A percentile compares a stretch with the other conserved stretches of the same genome.
Evolutionary conservation across 495 filamentous ascomycete species (phyloP).

Genomic region (Hypoxylon trugodes): DNA sequence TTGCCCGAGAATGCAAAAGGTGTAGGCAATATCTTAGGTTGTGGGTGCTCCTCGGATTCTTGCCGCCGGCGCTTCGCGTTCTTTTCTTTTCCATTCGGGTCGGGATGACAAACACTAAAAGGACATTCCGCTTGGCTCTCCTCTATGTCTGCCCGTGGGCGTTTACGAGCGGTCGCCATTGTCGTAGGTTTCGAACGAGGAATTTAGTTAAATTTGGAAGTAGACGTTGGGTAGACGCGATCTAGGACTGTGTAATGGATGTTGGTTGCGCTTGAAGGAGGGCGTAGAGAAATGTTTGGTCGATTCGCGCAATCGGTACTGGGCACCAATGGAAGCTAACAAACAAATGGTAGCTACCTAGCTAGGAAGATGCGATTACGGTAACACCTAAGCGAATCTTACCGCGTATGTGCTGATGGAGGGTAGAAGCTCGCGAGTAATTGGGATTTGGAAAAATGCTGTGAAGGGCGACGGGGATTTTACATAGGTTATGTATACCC

Average conservation of each 20-base stretch:
- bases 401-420: not conserved
- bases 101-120: slow-evolving; percentile 42
- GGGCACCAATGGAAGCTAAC: slow-evolving; percentile 6
- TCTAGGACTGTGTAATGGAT: not conserved
- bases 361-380: not conserved
- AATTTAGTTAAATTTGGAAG: not conserved
- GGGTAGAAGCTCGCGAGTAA: slow-evolving; percentile 11
- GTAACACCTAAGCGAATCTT: slow-evolving; percentile 2
- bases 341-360: not conserved
- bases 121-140: slow-evolving; percentile 53
- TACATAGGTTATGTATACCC: no score
- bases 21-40: slow-evolving; percentile 46
- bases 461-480: no score
- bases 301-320: slow-evolving; percentile 14
- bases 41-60: slow-evolving; percentile 50
- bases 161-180: slow-evolving; percentile 56
- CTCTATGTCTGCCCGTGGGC: slow-evolving; percentile 50
- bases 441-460: no score
- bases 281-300: not conserved
- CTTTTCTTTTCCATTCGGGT: slow-evolving; percentile 50
- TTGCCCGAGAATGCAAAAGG: no score
- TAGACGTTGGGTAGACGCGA: slow-evolving; percentile 19
- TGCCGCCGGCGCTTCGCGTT: slow-evolving; percentile 57
- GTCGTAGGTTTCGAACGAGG: not conserved
- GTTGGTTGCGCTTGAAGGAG: slow-evolving; percentile 9